A percentile compares a stretch with the other conserved stretches of the same genome.
phyloP scores from a whole-genome alignment of 495 filamentous ascomycete genomes.

The Xylaria sp. region DNA sequence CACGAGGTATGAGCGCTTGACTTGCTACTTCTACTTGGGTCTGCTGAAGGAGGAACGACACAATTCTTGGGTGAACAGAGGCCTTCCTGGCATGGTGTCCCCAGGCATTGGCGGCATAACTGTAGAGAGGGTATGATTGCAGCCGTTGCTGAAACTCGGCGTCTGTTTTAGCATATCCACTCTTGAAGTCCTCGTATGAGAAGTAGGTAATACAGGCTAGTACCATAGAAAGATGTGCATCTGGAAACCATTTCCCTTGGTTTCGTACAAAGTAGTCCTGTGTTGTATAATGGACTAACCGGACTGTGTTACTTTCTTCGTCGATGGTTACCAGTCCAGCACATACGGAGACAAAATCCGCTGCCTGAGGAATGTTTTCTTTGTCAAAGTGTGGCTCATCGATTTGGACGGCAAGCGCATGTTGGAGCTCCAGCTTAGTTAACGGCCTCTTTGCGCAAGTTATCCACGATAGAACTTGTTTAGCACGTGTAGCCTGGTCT shows the following conservation, averaged over 20 bases:
- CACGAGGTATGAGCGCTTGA: not conserved
- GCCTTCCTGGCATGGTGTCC: slow-evolving; percentile 46
- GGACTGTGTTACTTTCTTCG: slow-evolving; percentile 46
- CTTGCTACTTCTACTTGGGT: slow-evolving; percentile 15
- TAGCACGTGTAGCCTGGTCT: slow-evolving; percentile 42
- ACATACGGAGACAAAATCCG: slow-evolving; percentile 56
- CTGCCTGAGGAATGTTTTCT: slow-evolving; percentile 46
- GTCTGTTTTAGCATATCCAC: not conserved
- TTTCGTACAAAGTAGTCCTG: slow-evolving; percentile 12
- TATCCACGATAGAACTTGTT: slow-evolving; percentile 55
- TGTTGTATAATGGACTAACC: slow-evolving; percentile 18
- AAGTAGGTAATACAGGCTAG: not conserved
- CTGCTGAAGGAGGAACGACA: slow-evolving; percentile 32
- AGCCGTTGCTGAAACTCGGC: slow-evolving; percentile 32
- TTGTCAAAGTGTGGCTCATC: slow-evolving; percentile 43
- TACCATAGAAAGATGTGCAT: not conserved
- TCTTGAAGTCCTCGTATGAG: not conserved
- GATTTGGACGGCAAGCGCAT: slow-evolving; percentile 54
- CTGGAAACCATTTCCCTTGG: not conserved
- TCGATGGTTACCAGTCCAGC: slow-evolving; percentile 61
- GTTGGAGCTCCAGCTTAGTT: slow-evolving; percentile 50
- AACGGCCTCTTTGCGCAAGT: slow-evolving; percentile 49
- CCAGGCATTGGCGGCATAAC: slow-evolving; percentile 56
- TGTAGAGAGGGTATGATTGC: slow-evolving; percentile 42
- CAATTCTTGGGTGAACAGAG: not conserved